Evolutionary conservation across 2,329 filamentous ascomycete species (phyloP).

Genomic region (Cladophialophora bantiana): DNA sequence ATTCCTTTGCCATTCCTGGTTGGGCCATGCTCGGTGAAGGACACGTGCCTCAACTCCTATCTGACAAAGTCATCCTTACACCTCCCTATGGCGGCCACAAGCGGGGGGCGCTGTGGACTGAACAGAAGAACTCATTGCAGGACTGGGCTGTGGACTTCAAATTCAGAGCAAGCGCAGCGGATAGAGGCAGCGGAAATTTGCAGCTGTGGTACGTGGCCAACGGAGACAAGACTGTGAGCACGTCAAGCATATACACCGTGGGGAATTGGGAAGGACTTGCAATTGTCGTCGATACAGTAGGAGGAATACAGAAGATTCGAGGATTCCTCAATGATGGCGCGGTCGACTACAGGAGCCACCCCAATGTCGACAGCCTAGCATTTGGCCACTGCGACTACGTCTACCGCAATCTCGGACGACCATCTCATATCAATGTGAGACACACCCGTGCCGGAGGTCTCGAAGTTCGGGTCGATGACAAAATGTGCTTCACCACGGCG

Average conservation of each 20-base stretch:
- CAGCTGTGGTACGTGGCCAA: slow-evolving; percentile 89
- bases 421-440: slow-evolving; percentile 80
- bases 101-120: slow-evolving; percentile 82
- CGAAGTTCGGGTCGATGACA: slow-evolving; percentile 79
- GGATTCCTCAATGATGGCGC: slow-evolving; percentile 93
- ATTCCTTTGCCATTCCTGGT: slow-evolving; percentile 59
- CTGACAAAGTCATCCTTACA: slow-evolving; percentile 90
- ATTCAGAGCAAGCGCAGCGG: slow-evolving; percentile 85
- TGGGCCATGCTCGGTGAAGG: slow-evolving; percentile 64
- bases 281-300: slow-evolving; percentile 83
- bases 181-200: slow-evolving; percentile 84
- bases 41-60: slow-evolving; percentile 69
- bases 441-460: slow-evolving; percentile 66
- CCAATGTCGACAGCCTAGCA: slow-evolving; percentile 80
- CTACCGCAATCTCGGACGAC: slow-evolving; percentile 89
- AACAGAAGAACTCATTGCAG: slow-evolving; percentile 58
- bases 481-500: slow-evolving; percentile 70
- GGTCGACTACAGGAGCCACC: slow-evolving; percentile 77
- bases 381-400: slow-evolving; percentile 92
- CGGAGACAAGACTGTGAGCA: slow-evolving; percentile 69
- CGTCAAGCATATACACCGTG: slow-evolving; percentile 82
- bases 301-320: slow-evolving; percentile 77
- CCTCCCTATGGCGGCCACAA: slow-evolving; percentile 86
- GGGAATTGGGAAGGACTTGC: slow-evolving; percentile 88
- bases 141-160: slow-evolving; percentile 85